These are phyloP conservation scores for Asterophora parasitica DNA, from an alignment of 768 basidiomycete genomes.

Conservation along the genomic window DNA sequence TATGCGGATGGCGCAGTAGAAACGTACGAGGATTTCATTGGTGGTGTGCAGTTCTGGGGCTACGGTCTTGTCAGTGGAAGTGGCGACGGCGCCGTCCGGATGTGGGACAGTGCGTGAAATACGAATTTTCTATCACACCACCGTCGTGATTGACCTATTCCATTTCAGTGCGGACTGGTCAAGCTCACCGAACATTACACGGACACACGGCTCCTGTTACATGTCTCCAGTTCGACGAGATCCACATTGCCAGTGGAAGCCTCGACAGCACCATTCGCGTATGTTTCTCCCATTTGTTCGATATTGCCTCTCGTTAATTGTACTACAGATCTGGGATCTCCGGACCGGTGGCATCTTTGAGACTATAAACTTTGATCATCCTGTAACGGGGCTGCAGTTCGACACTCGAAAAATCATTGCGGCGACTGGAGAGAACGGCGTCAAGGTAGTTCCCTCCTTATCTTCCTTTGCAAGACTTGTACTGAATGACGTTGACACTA, in stretches of 20 bases:
- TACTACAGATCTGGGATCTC: slow-evolving; percentile 89
- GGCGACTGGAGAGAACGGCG: slow-evolving; percentile 88
- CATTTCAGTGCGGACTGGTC: slow-evolving; percentile 87
- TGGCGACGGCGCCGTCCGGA: slow-evolving; percentile 93
- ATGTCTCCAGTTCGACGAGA: slow-evolving; percentile 93
- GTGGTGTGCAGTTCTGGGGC: slow-evolving; percentile 97
- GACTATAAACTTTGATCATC: slow-evolving; percentile 85
- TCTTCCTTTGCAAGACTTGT: not conserved
- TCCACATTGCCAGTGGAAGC: slow-evolving; percentile 88
- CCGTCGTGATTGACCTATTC: not conserved
- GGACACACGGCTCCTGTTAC: slow-evolving; percentile 95
- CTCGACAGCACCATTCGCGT: slow-evolving; percentile 91
- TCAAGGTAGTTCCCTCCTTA: slow-evolving; percentile 57
- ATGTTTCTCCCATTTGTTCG: slow-evolving; percentile 23
- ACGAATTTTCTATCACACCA: not conserved
- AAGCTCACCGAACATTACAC: slow-evolving; percentile 86
- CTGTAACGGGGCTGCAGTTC: slow-evolving; percentile 89
- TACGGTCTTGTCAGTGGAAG: slow-evolving; percentile 96
- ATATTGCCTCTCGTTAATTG: slow-evolving; percentile 4
- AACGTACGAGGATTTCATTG: slow-evolving; percentile 96
- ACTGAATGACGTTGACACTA: slow-evolving; percentile 23
- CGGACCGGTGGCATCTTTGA: slow-evolving; percentile 86
- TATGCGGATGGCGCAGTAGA: slow-evolving; percentile 90
- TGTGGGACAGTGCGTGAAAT: slow-evolving; percentile 93
- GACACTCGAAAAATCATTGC: slow-evolving; percentile 92